Evolutionary conservation across 2,329 filamentous ascomycete species (phyloP).

Genomic region (Fusarium lyarnte): DNA sequence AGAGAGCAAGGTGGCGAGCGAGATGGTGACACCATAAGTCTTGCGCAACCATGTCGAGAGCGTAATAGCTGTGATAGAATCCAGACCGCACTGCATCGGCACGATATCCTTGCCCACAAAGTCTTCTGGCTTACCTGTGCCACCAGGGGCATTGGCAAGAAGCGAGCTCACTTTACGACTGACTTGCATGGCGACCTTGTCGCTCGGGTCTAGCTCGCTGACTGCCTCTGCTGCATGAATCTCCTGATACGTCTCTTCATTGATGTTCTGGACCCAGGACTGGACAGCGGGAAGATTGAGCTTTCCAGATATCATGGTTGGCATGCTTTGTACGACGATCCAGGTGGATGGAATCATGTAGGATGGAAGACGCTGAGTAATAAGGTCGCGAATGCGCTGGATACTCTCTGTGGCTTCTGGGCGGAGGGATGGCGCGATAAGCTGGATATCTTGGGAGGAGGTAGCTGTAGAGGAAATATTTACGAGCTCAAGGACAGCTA

Average conservation of each 20-base stretch:
- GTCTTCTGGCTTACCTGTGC: background rate
- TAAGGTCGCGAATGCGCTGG: background rate
- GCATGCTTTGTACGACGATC: conserved; percentile 10
- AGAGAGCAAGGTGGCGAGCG: background rate
- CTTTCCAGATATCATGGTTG: conserved; percentile 17
- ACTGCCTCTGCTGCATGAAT: background rate
- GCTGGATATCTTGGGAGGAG: background rate
- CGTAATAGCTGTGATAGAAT: conserved; percentile 3
- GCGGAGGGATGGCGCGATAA: background rate
- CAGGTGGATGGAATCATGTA: conserved; percentile 18
- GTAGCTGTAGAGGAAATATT: background rate
- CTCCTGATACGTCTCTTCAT: background rate
- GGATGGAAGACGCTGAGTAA: conserved; percentile 2
- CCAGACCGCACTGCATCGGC: conserved; percentile 5
- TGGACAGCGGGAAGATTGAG: conserved; percentile 1
- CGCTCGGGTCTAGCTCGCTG: background rate
- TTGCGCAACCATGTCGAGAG: conserved; percentile 11
- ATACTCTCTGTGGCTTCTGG: background rate
- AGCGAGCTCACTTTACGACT: background rate
- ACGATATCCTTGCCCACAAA: conserved; percentile 3
- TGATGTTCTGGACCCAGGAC: background rate
- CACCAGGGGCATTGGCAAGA: background rate
- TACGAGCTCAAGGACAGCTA: background rate
- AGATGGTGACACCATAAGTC: background rate
- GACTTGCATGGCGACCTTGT: background rate